Base-by-base conservation (phyloP, 768 basidiomycete species). In the Amanita muscaria region DNA sequence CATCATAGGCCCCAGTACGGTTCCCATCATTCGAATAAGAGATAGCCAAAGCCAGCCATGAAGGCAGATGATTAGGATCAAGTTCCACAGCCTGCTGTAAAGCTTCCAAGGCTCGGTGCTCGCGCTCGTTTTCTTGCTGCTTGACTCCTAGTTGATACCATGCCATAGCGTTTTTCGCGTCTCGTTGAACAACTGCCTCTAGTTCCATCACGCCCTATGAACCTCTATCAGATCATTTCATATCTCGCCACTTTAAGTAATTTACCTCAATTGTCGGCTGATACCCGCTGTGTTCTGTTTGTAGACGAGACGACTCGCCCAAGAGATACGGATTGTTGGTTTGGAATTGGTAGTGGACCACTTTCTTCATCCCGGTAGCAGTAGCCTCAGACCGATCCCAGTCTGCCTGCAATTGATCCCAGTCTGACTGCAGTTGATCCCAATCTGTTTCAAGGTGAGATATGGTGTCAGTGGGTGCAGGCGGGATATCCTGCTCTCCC, bases 121-220 rank as follows among this genome's bases (percentile, higher is more conserved):
- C 96, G 12, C 93, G 80, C 61, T 99, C 96, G 59, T 93, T 96
- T 64, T 96, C 93, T 62, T 99, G 96, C 57, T 98, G 96, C 62
- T 88, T 92, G 39, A 99, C 82, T 19, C 96, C 96, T 40, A 98
- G 80, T 52, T 85, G 77, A 57, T 77, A 93, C 96, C 96, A 99
- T 7, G 82, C 83, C 27, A 64, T 52, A 3, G 86, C 79, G 53
- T 86, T 75, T 7, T 59, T 65, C 49, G 83, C 79, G 54, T 91
- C 76, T 31, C 73, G 75, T 57, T 94, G 88, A 11, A 94, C 91
- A 19, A 73, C 74, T 5, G 94, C 94, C 65, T 99, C 94, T 10
- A 90, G 69, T 59, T 91, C 84, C 23, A 97, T 68, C 7, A 97
- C 79, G 52, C 74, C 85, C 91, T 97, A 64, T 55, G 14, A 42